phyloP scores from a whole-genome alignment of 441 rosid genomes.

The Lepidium campestre region DNA sequence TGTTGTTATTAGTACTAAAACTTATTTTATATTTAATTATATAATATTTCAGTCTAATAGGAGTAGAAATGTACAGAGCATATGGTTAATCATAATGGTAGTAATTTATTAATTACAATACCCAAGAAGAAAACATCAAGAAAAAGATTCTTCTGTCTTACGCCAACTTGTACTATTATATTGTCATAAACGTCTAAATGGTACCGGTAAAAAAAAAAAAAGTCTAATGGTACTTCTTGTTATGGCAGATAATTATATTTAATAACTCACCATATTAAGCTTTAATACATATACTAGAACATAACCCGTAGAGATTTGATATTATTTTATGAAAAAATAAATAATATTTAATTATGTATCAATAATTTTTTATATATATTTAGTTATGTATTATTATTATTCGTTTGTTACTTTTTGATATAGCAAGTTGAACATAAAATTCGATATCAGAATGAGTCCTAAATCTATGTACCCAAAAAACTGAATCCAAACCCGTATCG shows the following conservation, averaged over 20 bases:
- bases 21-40: constrained; percentile 4
- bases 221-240: constrained; percentile 6
- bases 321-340: too few relatives aligned
- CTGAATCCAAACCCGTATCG: too few relatives aligned
- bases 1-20: background rate
- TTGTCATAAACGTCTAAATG: constrained; percentile 17
- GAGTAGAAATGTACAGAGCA: constrained; percentile 27
- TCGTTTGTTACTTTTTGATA: too few relatives aligned
- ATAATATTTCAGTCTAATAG: background rate
- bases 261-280: background rate
- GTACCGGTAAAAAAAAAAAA: constrained; percentile 11
- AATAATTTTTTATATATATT: too few relatives aligned
- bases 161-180: constrained; percentile 27
- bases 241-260: background rate
- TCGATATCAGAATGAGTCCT: too few relatives aligned
- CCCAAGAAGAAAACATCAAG: constrained; percentile 34
- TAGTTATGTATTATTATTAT: too few relatives aligned
- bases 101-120: constrained; percentile 25
- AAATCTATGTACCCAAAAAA: too few relatives aligned
- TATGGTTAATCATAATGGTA: constrained; percentile 21
- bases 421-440: too few relatives aligned
- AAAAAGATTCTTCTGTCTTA: constrained; percentile 36
- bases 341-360: too few relatives aligned
- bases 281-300: background rate
- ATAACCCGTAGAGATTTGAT: too few relatives aligned